Base-by-base conservation (phyloP, 2,329 filamentous ascomycete species). In the Aspergillus phoenicis region DNA sequence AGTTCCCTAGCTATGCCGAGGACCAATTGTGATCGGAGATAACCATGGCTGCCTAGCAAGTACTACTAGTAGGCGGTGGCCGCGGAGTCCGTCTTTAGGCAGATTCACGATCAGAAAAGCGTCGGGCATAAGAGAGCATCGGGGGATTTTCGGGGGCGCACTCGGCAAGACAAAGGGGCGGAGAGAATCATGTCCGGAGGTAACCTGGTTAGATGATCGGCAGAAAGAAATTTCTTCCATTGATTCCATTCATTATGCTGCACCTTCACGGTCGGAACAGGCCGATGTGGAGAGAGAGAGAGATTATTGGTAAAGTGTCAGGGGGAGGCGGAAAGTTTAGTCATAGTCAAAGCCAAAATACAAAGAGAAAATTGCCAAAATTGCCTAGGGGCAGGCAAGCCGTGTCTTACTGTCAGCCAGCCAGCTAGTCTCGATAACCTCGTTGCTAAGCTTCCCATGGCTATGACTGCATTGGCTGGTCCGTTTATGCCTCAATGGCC, bases 371-470 rank as follows among this genome's bases (percentile, higher is more conserved):
- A 20, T 20, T 20, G 20, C 20, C 20, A 20, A 20, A 20, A 20
- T 20, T 41, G 24, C 20, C 22, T 3, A 39, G 36, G 52, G 36
- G 20, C 20, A 26, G 33, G 11, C 33, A 13, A 36, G 4, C 33
- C 28, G 30, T 33, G 20, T 36, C 33, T 36, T 36, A 33, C 33
- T 36, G 30, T 8, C 20, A 22, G 30, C 15, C 20, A 22, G 38
- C 4, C 8, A 53, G 28, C n/a, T 24, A 20, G n/a, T 24, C 22
- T 10, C 53, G 41, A 56, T 56, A 56, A 56, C 53, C 53, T 56
- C 52, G 33, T 26, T 30, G 53, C 53, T 47, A 56, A 56, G 53
- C 53, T 56, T 56, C 53, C 38, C 41, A 56, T 28, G 39, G 22
- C 39, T 28, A 41, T 47, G 53, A 56, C 8, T 43, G 41, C 39